Evolutionary conservation across 2,329 filamentous ascomycete species (phyloP).

Genomic region (Aureobasidium sp.): DNA sequence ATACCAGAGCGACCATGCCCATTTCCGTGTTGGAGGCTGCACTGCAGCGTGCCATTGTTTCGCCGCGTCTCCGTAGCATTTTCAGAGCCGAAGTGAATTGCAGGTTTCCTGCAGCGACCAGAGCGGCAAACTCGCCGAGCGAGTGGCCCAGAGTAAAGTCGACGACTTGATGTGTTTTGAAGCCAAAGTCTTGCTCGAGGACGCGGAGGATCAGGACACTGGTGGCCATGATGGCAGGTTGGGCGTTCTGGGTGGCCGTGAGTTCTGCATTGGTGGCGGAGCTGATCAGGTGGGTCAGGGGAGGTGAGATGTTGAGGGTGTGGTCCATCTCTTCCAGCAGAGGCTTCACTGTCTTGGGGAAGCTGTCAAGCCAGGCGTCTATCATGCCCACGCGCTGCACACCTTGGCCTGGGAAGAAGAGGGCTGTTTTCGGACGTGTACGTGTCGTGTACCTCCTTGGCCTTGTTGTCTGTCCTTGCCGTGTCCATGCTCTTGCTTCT

Average conservation of each 20-base stretch:
- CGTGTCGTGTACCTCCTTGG: background rate
- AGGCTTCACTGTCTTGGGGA: slow-evolving; percentile 68
- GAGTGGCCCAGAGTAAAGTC: slow-evolving; percentile 87
- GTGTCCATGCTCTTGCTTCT: too few relatives aligned
- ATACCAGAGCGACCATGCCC: slow-evolving; percentile 90
- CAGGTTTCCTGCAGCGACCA: slow-evolving; percentile 78
- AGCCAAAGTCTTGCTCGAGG: slow-evolving; percentile 77
- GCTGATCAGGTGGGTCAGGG: slow-evolving; percentile 70
- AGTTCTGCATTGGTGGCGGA: slow-evolving; percentile 70
- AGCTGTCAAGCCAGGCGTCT: slow-evolving; percentile 72
- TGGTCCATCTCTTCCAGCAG: slow-evolving; percentile 81
- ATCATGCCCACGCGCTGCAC: slow-evolving; percentile 33
- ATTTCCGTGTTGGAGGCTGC: slow-evolving; percentile 63
- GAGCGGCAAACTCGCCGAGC: slow-evolving; percentile 84
- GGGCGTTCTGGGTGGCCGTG: slow-evolving; percentile 77
- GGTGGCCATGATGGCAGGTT: slow-evolving; percentile 94
- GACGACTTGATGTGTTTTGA: slow-evolving; percentile 61
- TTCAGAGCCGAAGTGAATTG: slow-evolving; percentile 69
- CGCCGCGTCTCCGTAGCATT: slow-evolving; percentile 69
- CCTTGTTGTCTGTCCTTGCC: background rate
- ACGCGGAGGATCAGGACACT: slow-evolving; percentile 84
- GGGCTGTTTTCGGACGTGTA: slow-evolving; percentile 25
- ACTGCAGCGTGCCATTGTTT: slow-evolving; percentile 76
- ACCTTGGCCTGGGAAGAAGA: slow-evolving; percentile 36
- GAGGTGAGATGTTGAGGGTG: slow-evolving; percentile 55